These are phyloP conservation scores for Lomentospora prolificans DNA, from an alignment of 2,329 filamentous ascomycete genomes.

Conservation along the genomic window DNA sequence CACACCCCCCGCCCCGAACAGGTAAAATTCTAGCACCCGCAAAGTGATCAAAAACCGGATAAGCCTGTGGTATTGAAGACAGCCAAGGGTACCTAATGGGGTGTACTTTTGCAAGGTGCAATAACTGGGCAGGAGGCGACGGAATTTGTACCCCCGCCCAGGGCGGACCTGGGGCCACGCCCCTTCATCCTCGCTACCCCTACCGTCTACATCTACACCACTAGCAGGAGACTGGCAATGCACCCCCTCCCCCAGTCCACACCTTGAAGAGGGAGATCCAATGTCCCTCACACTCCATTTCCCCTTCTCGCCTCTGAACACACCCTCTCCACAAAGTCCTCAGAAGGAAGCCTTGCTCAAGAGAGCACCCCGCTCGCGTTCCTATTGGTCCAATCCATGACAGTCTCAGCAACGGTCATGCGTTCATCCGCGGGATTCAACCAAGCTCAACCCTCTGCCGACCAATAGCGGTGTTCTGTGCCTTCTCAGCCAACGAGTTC, in stretches of 20 bases:
- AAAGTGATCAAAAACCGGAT: conserved; percentile 3
- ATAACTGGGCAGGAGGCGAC: not conserved
- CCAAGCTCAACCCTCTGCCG: conserved; percentile 2
- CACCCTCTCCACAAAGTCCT: conserved; percentile 1
- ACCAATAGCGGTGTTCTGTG: not conserved
- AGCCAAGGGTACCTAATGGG: not conserved
- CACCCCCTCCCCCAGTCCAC: not conserved
- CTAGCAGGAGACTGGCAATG: not conserved
- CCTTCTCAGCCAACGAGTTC: not conserved
- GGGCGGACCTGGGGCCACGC: not conserved
- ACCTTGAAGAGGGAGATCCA: not conserved
- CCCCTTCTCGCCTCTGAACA: conserved; percentile 1
- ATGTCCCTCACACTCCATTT: not conserved
- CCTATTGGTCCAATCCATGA: not conserved
- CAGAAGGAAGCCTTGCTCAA: not conserved
- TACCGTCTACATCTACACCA: not conserved
- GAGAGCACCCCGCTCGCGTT: not conserved
- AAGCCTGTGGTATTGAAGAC: not conserved
- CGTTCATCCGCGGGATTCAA: conserved; percentile 5
- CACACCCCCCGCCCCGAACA: not conserved
- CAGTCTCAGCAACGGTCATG: conserved; percentile 4
- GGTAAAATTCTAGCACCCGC: not conserved
- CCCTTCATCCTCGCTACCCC: conserved; percentile 3
- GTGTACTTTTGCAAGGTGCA: not conserved
- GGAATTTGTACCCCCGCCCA: conserved; percentile 7